Base-by-base conservation (phyloP, 2,329 filamentous ascomycete species). In the Diplodia corticola region DNA sequence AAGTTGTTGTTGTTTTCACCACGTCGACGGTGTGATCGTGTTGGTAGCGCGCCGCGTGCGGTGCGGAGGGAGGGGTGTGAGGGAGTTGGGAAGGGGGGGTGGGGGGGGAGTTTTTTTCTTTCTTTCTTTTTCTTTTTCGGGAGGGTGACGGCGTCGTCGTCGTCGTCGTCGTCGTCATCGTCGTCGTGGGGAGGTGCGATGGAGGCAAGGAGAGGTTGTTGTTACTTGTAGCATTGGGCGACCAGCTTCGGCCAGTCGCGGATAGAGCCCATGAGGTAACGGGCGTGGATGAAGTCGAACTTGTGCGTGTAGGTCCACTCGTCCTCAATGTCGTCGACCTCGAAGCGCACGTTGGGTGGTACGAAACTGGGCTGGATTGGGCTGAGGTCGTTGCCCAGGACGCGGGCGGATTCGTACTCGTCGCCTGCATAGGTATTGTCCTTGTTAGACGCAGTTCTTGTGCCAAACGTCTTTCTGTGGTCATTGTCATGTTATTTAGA, bases 251-350 rank as follows among this genome's bases (percentile, higher is more conserved):
- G 77, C 74, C 85, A 86, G 70, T 89, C 80, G n/a, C 79, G 76
- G 49, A 90, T 80, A 33, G 82, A 80, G 28, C 81, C 81, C 69
- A 79, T 70, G 80, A 85, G 77, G 79, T 83, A 70, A 70, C 83
- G 72, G 72, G 82, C 72, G 81, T 84, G 80, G 80, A 89, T 84
- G 69, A 84, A 83, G 72, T 89, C 87, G 70, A 85, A 88, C 12
- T 73, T 74, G 28, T 81, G 74, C 5, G 20, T 51, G 35, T 49
- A 30, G 0, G 40, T 33, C 63, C 63, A 65, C 9, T 82, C 79
- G 9, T 69, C 51, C 6, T 71, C 73, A 72, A 82, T 71, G 77
- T 81, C 70, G 81, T 84, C 79, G 81, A 89, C 82, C 64, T 82
- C 78, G 69, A 83, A 83, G 22, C 73, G 70, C 67, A 77, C 78